These are phyloP conservation scores for Penicillium sp. DNA, from an alignment of 2,329 filamentous ascomycete species.

Conservation along the genomic window DNA sequence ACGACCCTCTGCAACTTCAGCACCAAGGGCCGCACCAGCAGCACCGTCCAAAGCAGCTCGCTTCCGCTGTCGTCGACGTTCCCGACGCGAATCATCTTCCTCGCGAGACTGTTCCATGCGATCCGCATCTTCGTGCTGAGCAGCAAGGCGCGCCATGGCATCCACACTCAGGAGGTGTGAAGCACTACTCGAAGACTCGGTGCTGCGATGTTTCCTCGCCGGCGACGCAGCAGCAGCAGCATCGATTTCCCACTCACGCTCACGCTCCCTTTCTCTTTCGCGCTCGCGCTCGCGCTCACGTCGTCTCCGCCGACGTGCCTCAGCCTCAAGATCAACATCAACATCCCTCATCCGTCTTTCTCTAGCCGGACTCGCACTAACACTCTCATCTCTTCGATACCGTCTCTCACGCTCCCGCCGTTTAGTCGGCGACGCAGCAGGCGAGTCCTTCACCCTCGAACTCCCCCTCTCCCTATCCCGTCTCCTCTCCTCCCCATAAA, in stretches of 20 bases:
- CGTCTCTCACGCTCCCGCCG: slow-evolving; percentile 32
- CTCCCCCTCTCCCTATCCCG: slow-evolving; percentile 18
- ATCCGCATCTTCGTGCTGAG: slow-evolving; percentile 57
- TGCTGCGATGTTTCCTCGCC: slow-evolving; percentile 40
- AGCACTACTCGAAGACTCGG: slow-evolving; percentile 44
- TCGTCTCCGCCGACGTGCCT: slow-evolving; percentile 29
- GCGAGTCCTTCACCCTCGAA: slow-evolving; percentile 37
- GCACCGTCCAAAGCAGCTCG: slow-evolving; percentile 23
- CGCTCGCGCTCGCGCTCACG: slow-evolving; percentile 21
- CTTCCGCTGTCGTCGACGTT: slow-evolving; percentile 29
- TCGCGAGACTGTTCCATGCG: slow-evolving; percentile 45
- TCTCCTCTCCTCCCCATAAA: slow-evolving; percentile 21
- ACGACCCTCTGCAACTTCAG: slow-evolving; percentile 26
- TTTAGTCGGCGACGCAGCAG: slow-evolving; percentile 37
- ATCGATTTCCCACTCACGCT: slow-evolving; percentile 12
- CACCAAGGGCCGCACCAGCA: slow-evolving; percentile 16
- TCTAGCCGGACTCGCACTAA: slow-evolving; percentile 24
- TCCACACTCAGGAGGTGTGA: slow-evolving; percentile 49
- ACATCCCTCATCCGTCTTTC: slow-evolving; percentile 20
- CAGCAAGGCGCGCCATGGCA: slow-evolving; percentile 65
- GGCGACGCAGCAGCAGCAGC: slow-evolving; percentile 13
- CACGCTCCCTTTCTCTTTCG: slow-evolving; percentile 3
- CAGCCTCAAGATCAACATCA: slow-evolving; percentile 22
- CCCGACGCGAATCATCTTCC: slow-evolving; percentile 23
- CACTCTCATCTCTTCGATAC: slow-evolving; percentile 30